phyloP scores from a whole-genome alignment of 202 grass and related monocot genomes.

The Eragrostis tef region DNA sequence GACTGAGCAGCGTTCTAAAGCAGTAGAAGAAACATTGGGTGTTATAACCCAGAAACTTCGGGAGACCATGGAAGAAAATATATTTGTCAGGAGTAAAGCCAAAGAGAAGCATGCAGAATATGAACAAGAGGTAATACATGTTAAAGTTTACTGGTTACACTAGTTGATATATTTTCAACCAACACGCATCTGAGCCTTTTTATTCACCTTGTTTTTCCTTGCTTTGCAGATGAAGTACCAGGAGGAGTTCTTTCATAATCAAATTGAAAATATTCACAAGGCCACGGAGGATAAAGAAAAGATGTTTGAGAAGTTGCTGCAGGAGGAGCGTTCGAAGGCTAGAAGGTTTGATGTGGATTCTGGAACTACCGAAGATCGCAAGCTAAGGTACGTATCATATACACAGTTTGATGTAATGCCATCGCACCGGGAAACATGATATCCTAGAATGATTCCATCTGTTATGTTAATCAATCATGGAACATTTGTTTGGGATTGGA shows the following conservation, averaged over 20 bases:
- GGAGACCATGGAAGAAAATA: constrained; percentile 66
- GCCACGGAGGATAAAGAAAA: constrained; percentile 70
- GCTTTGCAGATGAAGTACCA: constrained; percentile 77
- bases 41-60: constrained; percentile 63
- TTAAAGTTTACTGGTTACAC: constrained; percentile 10
- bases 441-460: no score
- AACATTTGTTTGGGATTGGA: neutral
- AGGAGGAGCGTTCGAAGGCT: constrained; percentile 69
- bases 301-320: constrained; percentile 65
- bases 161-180: constrained; percentile 1
- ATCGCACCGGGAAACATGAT: no score
- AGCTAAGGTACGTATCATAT: constrained; percentile 50
- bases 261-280: constrained; percentile 78
- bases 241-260: constrained; percentile 79
- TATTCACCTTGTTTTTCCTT: constrained; percentile 30
- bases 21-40: constrained; percentile 66
- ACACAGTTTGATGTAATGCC: neutral
- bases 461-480: neutral
- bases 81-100: constrained; percentile 64
- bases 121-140: constrained; percentile 72
- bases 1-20: constrained; percentile 64
- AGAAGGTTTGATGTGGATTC: constrained; percentile 57
- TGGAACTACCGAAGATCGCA: constrained; percentile 65
- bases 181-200: neutral
- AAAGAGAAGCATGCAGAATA: constrained; percentile 80